phyloP scores from a whole-genome alignment of 2,329 filamentous ascomycete species.

The Cucurbitaria berberidis region DNA sequence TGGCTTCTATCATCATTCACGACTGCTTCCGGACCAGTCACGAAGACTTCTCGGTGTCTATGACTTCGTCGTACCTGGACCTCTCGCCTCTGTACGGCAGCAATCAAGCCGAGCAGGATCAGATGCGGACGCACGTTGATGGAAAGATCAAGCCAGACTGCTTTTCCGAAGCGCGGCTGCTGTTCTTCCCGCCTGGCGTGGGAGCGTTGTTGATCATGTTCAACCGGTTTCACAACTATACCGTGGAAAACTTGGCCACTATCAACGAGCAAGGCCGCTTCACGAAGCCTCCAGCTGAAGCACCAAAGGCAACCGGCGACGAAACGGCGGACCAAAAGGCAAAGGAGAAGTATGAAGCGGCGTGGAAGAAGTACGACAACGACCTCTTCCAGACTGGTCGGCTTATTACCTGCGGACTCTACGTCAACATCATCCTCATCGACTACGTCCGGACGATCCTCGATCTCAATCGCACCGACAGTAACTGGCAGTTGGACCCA shows the following conservation, averaged over 20 bases:
- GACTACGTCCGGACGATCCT: slow-evolving; percentile 62
- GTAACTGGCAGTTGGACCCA: slow-evolving; percentile 82
- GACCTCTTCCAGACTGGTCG: slow-evolving; percentile 60
- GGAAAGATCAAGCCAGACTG: slow-evolving; percentile 75
- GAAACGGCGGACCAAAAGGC: slow-evolving; percentile 43
- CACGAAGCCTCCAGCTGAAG: slow-evolving; percentile 61
- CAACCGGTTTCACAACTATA: slow-evolving; percentile 81
- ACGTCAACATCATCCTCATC: slow-evolving; percentile 60
- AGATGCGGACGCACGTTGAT: slow-evolving; percentile 67
- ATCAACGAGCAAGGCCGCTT: slow-evolving; percentile 88
- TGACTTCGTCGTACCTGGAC: slow-evolving; percentile 77
- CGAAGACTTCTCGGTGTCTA: slow-evolving; percentile 66
- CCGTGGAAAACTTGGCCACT: slow-evolving; percentile 76
- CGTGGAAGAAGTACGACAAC: slow-evolving; percentile 50
- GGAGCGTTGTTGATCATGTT: slow-evolving; percentile 72
- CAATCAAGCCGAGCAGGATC: slow-evolving; percentile 69
- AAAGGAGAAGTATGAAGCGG: slow-evolving; percentile 34
- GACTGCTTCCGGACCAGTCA: slow-evolving; percentile 71
- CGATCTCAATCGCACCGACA: slow-evolving; percentile 70
- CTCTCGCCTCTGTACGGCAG: slow-evolving; percentile 75
- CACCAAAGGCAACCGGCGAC: slow-evolving; percentile 48
- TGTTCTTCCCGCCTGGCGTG: slow-evolving; percentile 73
- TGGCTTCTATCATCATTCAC: slow-evolving; percentile 69
- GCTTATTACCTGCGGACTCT: slow-evolving; percentile 60
- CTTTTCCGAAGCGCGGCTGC: slow-evolving; percentile 69